Evolutionary conservation across 257 asterid species (phyloP).

Genomic region (Anisodus acutangulus): DNA sequence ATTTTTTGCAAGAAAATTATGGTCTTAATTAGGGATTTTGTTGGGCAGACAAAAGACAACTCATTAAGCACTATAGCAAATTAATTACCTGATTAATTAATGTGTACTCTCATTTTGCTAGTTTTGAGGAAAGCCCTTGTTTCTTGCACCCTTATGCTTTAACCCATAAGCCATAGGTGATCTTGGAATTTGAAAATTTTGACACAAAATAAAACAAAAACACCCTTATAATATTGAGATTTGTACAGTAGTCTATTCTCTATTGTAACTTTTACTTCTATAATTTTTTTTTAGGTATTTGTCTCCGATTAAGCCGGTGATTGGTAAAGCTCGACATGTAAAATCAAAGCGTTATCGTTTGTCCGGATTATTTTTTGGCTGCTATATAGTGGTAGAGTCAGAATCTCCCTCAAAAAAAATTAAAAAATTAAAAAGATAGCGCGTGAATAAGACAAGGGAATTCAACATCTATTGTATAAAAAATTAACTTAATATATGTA

Average conservation of each 20-base stretch:
- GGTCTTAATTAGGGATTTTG: conserved; percentile 26
- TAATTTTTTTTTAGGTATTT: not conserved
- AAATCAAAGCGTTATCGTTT: too few relatives aligned
- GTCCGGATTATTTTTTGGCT: too few relatives aligned
- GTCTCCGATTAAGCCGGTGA: conserved; percentile 8
- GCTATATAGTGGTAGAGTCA: too few relatives aligned
- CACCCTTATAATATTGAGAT: not conserved
- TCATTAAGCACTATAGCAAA: conserved; percentile 55
- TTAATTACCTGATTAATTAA: conserved; percentile 38
- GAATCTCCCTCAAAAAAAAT: too few relatives aligned
- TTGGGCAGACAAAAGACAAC: conserved; percentile 56
- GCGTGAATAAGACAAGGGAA: too few relatives aligned
- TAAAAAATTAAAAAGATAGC: too few relatives aligned
- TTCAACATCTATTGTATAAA: too few relatives aligned
- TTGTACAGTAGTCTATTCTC: not conserved
- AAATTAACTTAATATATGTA: too few relatives aligned
- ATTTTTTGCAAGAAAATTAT: not conserved
- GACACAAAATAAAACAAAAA: not conserved
- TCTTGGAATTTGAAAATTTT: conserved; percentile 33
- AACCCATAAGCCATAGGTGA: conserved; percentile 36
- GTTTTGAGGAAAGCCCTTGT: conserved; percentile 48
- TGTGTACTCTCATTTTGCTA: conserved; percentile 36
- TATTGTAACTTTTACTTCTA: too few relatives aligned
- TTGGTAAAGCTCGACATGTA: not conserved
- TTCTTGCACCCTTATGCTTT: conserved; percentile 41